Evolutionary conservation across 495 filamentous ascomycete genomes (phyloP), one percentile per base, ranked within the genome.

Genomic region (Achaetomiella virescens): DNA sequence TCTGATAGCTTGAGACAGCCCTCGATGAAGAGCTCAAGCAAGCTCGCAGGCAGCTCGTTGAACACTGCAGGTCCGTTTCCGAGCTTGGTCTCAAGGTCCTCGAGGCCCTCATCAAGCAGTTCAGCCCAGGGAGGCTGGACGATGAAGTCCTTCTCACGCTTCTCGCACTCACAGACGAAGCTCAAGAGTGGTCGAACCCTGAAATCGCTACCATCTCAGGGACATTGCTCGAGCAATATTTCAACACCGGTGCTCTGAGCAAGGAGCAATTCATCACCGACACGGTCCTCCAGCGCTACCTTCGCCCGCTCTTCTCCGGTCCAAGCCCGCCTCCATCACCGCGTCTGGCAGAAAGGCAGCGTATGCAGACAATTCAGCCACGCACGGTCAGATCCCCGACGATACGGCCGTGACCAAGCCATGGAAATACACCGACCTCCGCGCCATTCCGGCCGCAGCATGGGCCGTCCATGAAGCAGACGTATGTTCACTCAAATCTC

Each of bases 271-370:
- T 77, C 53, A 74, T 86, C 36, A 64, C 81, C n/a, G 77, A 84
- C n/a, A 66, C 72, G 10, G 68, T 83, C 36, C 73, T 88, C 3
- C 66, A 70, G 31, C 52, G 36, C 31, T 74, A 77, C 58, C 72
- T 91, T n/a, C 81, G 80, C 20, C 84, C 85, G n/a, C 72, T 87
- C 1, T 91, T 90, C 63, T 78, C 80, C 81, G 79, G 53, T 79
- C 82, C n/a, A 79, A 75, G 44, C 82, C 84, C 10, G 65, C 76
- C 0, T 73, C 78, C n/a, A 75, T 90, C 57, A 89, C 86, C 0
- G 65, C 76, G 3, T 74, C 78, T 8, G 82, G 84, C 40, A 72
- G 86, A 36, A 85, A 83, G 70, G 78, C 82, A 40, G 76, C 66
- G 54, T 73, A 65, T 51, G 47, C 80, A 50, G 72, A 82, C 54